These are phyloP conservation scores for Metschnikowia bowlesiae DNA, from an alignment of 805 yeast species.

Conservation along the genomic window DNA sequence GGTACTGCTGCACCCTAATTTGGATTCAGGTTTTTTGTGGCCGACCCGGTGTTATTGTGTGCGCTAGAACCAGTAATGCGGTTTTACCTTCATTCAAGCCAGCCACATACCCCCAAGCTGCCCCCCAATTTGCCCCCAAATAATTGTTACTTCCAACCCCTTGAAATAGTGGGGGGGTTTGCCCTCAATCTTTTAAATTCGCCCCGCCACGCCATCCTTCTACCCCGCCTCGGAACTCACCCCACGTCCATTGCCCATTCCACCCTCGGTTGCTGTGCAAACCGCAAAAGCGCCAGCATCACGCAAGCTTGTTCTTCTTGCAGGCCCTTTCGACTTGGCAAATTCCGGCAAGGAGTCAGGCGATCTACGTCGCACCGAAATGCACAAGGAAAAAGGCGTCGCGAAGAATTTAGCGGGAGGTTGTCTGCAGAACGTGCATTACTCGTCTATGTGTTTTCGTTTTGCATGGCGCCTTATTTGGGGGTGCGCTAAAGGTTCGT, in stretches of 20 bases:
- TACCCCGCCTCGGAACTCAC: too few species aligned
- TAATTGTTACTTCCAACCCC: too few species aligned
- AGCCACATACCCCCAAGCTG: not conserved
- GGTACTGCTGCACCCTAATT: not conserved
- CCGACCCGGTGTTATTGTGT: not conserved
- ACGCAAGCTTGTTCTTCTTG: not conserved
- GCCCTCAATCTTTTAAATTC: too few species aligned
- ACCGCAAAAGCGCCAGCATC: too few species aligned
- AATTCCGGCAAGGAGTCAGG: not conserved
- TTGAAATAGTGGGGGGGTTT: too few species aligned
- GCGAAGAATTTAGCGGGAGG: not conserved
- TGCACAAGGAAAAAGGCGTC: not conserved
- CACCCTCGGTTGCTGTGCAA: too few species aligned
- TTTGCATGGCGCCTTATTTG: conserved; percentile 1
- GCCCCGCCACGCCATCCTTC: too few species aligned
- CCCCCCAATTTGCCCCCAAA: too few species aligned
- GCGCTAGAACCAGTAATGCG: not conserved
- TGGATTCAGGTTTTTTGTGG: not conserved
- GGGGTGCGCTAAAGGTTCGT: not conserved
- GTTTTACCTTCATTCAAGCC: not conserved
- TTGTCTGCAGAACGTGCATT: not conserved
- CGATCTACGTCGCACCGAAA: not conserved
- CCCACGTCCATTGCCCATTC: too few species aligned
- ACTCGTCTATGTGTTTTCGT: conserved; percentile 4
- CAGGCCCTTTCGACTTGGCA: not conserved